A percentile compares a stretch with the other conserved stretches of the same genome.
phyloP scores from a whole-genome alignment of 2,329 filamentous ascomycete species.

The Talaromyces rugulosus region DNA sequence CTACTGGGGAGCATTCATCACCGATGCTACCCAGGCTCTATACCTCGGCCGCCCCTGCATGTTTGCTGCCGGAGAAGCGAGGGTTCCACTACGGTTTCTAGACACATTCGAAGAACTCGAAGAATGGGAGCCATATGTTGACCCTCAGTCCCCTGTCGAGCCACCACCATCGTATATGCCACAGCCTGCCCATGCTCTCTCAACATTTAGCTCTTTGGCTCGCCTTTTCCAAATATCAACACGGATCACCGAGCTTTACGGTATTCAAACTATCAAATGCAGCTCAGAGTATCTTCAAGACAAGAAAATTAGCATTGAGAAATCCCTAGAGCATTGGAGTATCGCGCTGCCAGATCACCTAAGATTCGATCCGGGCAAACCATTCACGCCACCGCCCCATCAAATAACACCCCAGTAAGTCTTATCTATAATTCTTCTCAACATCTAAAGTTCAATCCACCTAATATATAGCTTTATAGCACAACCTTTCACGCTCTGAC shows the following conservation, averaged over 20 bases:
- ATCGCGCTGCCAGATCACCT: not conserved
- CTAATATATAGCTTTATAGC: not conserved
- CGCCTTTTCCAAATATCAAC: conserved; percentile 15
- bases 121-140: conserved; percentile 17
- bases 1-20: conserved; percentile 20
- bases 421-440: not conserved
- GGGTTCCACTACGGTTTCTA: conserved; percentile 15
- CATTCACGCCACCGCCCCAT: conserved; percentile 12
- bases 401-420: conserved; percentile 16
- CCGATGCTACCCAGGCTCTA: conserved; percentile 16
- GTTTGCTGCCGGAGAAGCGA: conserved; percentile 10
- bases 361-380: conserved; percentile 8
- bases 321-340: conserved; percentile 9
- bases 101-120: conserved; percentile 19
- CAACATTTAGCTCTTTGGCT: conserved; percentile 9
- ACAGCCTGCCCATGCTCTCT: conserved; percentile 7
- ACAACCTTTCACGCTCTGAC: conserved; percentile 13
- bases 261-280: not conserved
- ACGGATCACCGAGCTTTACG: conserved; percentile 12
- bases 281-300: not conserved
- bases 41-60: conserved; percentile 16
- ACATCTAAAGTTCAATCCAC: not conserved
- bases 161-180: not conserved
- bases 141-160: conserved; percentile 7
- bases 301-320: conserved; percentile 1